A percentile compares a stretch with the other conserved stretches of the same genome.
These are phyloP conservation scores for Logfia minima DNA, from an alignment of 129 eudicot genomes.

Conservation along the genomic window DNA sequence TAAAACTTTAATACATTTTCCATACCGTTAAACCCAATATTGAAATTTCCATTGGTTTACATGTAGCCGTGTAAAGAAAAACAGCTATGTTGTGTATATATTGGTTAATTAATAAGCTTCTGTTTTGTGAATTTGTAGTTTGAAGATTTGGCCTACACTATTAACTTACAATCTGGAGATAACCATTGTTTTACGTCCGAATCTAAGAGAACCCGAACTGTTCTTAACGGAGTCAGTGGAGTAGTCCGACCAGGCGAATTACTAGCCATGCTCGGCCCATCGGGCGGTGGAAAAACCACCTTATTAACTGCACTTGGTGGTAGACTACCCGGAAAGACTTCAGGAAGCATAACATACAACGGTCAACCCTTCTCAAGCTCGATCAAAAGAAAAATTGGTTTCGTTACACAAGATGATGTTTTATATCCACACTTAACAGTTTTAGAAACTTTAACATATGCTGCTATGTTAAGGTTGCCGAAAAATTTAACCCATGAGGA, in stretches of 20 bases:
- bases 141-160: slow-evolving; percentile 64
- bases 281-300: slow-evolving; percentile 91
- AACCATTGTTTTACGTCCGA: slow-evolving; percentile 37
- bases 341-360: slow-evolving; percentile 65
- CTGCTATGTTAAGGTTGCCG: slow-evolving; percentile 75
- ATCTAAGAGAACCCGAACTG: slow-evolving; percentile 43
- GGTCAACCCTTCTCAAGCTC: slow-evolving; percentile 65
- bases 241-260: slow-evolving; percentile 73
- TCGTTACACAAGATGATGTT: slow-evolving; percentile 82
- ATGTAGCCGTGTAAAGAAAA: too few species aligned
- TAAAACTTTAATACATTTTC: too few species aligned
- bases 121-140: slow-evolving; percentile 46
- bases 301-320: slow-evolving; percentile 77
- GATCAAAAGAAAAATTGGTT: slow-evolving; percentile 61
- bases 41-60: too few species aligned
- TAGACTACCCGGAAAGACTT: slow-evolving; percentile 49
- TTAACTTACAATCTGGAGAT: slow-evolving; percentile 34
- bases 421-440: slow-evolving; percentile 80
- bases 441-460: slow-evolving; percentile 65
- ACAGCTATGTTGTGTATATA: too few species aligned
- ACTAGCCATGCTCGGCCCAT: slow-evolving; percentile 88
- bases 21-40: too few species aligned
- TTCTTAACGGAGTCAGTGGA: slow-evolving; percentile 70
- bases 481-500: slow-evolving; percentile 45
- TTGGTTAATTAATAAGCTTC: background rate